Percentiles rank a stretch among this genome's conserved stretches.
phyloP scores from a whole-genome alignment of 192 early-diverging fungal species.

The Paraglomus occultum region DNA sequence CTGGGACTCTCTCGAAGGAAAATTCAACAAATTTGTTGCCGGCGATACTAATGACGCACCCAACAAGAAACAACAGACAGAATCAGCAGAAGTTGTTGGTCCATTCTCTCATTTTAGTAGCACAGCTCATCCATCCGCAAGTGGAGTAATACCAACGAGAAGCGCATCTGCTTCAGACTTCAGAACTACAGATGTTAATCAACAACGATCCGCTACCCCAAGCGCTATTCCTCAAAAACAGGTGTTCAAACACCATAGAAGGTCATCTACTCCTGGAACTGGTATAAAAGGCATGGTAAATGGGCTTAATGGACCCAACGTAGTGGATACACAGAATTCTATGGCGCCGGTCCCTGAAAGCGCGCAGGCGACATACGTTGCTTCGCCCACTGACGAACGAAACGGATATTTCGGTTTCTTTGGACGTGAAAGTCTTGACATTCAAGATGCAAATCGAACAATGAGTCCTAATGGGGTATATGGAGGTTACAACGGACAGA shows the following conservation, averaged over 20 bases:
- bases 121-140: conserved; percentile 13
- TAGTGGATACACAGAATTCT: conserved; percentile 7
- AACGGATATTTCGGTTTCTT: conserved; percentile 1
- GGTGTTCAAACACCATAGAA: neutral
- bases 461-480: too few species aligned
- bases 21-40: conserved; percentile 60
- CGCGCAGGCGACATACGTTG: neutral
- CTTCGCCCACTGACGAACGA: neutral
- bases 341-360: conserved; percentile 27
- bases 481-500: too few species aligned
- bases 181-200: conserved; percentile 13
- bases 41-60: conserved; percentile 47
- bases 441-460: conserved; percentile 15
- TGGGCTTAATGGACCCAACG: neutral
- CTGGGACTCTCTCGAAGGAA: conserved; percentile 57
- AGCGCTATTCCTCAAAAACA: conserved; percentile 17
- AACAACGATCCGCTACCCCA: conserved; percentile 33
- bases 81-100: neutral
- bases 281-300: neutral
- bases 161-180: conserved; percentile 33
- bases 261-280: conserved; percentile 29
- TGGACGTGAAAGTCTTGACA: neutral
- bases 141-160: conserved; percentile 16
- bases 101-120: conserved; percentile 29
- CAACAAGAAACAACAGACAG: conserved; percentile 9